Conservation (phyloP, 768 basidiomycete species). For the Pulveroboletus sp. region DNA sequence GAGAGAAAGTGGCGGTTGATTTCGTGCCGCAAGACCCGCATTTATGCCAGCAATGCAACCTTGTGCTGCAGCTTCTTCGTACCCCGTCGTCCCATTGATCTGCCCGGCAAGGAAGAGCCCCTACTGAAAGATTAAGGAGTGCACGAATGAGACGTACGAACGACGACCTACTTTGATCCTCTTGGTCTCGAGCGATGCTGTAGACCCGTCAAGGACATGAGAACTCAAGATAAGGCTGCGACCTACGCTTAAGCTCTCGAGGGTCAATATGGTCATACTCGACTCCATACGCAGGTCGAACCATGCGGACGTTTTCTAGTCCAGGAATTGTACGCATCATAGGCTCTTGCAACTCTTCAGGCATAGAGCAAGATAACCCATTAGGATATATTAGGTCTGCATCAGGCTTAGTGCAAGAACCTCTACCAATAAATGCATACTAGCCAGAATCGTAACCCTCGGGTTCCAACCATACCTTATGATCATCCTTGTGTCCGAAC, state of each 20-base stretch:
- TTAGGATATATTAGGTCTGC: conserved; percentile 86
- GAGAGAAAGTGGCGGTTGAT: conserved; percentile 53
- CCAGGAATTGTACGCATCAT: conserved; percentile 85
- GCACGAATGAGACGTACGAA: neutral
- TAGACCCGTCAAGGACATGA: neutral
- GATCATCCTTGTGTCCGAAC: conserved; percentile 65
- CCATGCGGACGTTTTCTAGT: conserved; percentile 78
- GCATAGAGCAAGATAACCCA: conserved; percentile 82
- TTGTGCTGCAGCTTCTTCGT: conserved; percentile 92
- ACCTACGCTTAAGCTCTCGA: conserved; percentile 68
- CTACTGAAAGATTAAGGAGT: conserved; percentile 26
- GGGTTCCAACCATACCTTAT: conserved; percentile 85
- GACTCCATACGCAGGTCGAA: conserved; percentile 84
- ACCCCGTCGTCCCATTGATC: conserved; percentile 91
- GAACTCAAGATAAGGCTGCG: neutral
- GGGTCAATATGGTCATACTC: conserved; percentile 92
- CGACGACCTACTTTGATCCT: conserved; percentile 52
- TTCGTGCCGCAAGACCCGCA: conserved; percentile 65
- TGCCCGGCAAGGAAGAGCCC: conserved; percentile 88
- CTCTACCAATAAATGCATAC: neutral
- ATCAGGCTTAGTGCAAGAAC: neutral
- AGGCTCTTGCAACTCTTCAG: conserved; percentile 76
- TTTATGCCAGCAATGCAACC: conserved; percentile 87
- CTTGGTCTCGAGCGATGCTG: conserved; percentile 83
- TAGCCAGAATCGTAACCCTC: conserved; percentile 86